phyloP scores from a whole-genome alignment of 192 early-diverging fungal genomes.

The Helicostylum pulchrum region DNA sequence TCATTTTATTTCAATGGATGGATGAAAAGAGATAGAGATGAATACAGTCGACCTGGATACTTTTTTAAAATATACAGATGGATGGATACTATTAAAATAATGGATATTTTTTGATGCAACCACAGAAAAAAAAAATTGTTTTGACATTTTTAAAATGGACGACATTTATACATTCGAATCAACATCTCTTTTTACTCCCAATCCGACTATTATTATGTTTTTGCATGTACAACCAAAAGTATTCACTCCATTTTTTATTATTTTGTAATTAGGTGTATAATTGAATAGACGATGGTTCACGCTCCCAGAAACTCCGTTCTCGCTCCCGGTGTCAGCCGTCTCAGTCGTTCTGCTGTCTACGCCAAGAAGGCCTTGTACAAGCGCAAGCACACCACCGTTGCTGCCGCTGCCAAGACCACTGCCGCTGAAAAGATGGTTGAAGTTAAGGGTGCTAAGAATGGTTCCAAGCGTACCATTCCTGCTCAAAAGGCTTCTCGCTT shows the following conservation, averaged over 20 bases:
- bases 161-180: too few relatives aligned
- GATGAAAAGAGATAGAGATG: background rate
- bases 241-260: background rate
- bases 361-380: conserved; percentile 90
- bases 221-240: too few relatives aligned
- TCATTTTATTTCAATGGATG: too few relatives aligned
- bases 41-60: background rate
- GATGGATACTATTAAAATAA: background rate
- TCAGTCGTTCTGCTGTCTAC: conserved; percentile 79
- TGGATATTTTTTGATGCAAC: too few relatives aligned
- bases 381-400: conserved; percentile 67
- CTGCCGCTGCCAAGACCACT: conserved; percentile 46
- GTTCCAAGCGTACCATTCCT: conserved; percentile 64
- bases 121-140: too few relatives aligned
- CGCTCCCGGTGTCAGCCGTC: conserved; percentile 79
- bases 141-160: too few relatives aligned
- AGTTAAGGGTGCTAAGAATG: conserved; percentile 84
- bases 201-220: background rate
- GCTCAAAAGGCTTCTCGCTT: conserved; percentile 69
- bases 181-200: background rate
- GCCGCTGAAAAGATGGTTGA: conserved; percentile 62
- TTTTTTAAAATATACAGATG: background rate
- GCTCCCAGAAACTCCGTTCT: conserved; percentile 78
- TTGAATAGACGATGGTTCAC: conserved; percentile 49
- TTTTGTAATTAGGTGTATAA: background rate